Evolutionary conservation across 768 basidiomycete genomes (phyloP).

Genomic region (Glaciozyma antarctica): DNA sequence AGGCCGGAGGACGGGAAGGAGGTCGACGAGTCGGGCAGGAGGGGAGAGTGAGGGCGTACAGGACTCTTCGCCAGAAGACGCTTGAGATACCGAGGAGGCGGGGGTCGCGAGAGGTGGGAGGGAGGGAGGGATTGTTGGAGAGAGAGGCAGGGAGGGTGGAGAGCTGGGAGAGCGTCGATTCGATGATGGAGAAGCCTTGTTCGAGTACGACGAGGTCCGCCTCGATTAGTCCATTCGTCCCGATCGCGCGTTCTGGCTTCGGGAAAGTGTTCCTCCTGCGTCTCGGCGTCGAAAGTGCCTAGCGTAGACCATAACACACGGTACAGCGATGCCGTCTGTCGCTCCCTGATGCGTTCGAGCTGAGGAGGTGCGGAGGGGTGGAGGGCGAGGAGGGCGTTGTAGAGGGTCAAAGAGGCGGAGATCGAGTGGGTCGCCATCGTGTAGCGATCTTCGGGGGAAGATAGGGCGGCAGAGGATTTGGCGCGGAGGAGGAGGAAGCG

Average conservation of each 20-base stretch:
- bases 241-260: not conserved
- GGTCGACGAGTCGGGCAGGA: not conserved
- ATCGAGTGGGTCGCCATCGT: not conserved
- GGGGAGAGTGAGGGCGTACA: conserved; percentile 3
- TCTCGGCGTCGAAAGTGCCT: not conserved
- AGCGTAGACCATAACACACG: conserved; percentile 12
- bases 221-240: not conserved
- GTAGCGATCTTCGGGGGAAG: not conserved
- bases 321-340: conserved; percentile 20
- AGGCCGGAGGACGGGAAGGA: not conserved
- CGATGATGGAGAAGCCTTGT: not conserved
- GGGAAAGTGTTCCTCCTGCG: not conserved
- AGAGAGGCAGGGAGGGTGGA: not conserved
- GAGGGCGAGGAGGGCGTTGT: conserved; percentile 8
- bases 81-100: conserved; percentile 8
- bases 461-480: not conserved
- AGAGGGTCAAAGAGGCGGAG: conserved; percentile 1
- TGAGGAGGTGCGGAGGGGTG: not conserved
- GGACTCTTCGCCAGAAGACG: conserved; percentile 7
- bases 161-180: not conserved
- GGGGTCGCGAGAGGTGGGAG: not conserved
- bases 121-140: not conserved
- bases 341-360: conserved; percentile 1
- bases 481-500: conserved; percentile 25
- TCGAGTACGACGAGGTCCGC: conserved; percentile 8